Evolutionary conservation across 345 rosid genomes (phyloP).

Genomic region (Sisymbrium irio): DNA sequence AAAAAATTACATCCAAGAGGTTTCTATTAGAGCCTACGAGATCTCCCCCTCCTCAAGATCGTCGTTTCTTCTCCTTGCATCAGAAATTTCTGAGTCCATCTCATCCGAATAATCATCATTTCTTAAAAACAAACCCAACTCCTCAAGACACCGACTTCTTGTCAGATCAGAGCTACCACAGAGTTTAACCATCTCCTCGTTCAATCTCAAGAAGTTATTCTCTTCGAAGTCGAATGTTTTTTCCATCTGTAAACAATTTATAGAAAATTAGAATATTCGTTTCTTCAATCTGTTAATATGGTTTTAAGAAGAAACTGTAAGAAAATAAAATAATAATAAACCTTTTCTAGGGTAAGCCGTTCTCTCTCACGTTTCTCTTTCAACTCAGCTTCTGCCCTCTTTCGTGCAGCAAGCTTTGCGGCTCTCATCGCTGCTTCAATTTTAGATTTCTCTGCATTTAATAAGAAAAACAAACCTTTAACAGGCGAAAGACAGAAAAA

Average conservation of each 20-base stretch:
- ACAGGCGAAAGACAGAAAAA: not conserved
- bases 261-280: not conserved
- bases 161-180: conserved; percentile 37
- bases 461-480: not conserved
- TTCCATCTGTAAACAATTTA: conserved; percentile 50
- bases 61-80: conserved; percentile 45
- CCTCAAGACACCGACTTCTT: conserved; percentile 25
- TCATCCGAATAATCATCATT: conserved; percentile 38
- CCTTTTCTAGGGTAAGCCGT: conserved; percentile 63
- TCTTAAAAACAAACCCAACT: conserved; percentile 65
- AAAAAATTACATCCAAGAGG: conserved; percentile 8
- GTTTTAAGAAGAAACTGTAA: not conserved
- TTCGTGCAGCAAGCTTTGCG: conserved; percentile 53
- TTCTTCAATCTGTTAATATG: not conserved
- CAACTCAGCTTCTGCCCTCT: conserved; percentile 51
- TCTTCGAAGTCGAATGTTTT: conserved; percentile 52
- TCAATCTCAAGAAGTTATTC: conserved; percentile 34
- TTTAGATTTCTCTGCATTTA: conserved; percentile 57
- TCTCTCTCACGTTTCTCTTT: conserved; percentile 58
- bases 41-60: conserved; percentile 90
- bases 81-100: not conserved
- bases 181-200: conserved; percentile 53
- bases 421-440: conserved; percentile 74
- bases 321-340: not conserved
- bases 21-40: not conserved